Percentiles rank a stretch among this genome's conserved stretches.
Evolutionary conservation across 306 rosid genomes (phyloP).

Genomic region (Corylus avellana): DNA sequence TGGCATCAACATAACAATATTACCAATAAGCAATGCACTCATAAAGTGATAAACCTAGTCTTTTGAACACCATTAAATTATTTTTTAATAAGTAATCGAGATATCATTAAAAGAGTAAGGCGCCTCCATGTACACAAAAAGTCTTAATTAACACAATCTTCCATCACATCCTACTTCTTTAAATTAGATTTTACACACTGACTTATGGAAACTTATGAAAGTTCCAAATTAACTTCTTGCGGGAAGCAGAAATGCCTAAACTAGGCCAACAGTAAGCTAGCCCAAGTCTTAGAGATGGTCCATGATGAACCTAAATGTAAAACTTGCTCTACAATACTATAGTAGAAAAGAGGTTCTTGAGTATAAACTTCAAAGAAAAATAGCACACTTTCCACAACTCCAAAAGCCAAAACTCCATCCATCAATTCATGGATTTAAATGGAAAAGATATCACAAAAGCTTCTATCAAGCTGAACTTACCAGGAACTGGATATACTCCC

Average conservation of each 20-base stretch:
- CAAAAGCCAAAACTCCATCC: constrained; percentile 15
- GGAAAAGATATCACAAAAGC: constrained; percentile 13
- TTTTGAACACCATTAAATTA: background rate
- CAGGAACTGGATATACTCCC: constrained; percentile 79
- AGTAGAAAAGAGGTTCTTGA: constrained; percentile 8
- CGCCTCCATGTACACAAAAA: no score
- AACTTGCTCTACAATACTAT: constrained; percentile 2
- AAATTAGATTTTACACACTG: background rate
- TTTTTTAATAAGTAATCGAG: no score
- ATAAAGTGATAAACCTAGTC: no score
- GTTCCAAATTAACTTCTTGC: background rate
- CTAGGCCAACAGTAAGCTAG: background rate
- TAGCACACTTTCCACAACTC: constrained; percentile 9
- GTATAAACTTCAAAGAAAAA: constrained; percentile 23
- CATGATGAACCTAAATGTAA: background rate
- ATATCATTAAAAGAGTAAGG: no score
- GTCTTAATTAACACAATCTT: no score
- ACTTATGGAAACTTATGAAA: background rate
- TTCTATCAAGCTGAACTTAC: constrained; percentile 48
- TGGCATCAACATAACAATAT: no score
- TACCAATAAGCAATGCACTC: no score
- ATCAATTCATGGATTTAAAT: constrained; percentile 4
- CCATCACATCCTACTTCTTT: no score
- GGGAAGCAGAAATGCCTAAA: background rate
- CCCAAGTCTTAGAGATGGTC: background rate